Evolutionary conservation across 2,329 filamentous ascomycete species (phyloP).

Genomic region (Trichoderma koningiopsis): DNA sequence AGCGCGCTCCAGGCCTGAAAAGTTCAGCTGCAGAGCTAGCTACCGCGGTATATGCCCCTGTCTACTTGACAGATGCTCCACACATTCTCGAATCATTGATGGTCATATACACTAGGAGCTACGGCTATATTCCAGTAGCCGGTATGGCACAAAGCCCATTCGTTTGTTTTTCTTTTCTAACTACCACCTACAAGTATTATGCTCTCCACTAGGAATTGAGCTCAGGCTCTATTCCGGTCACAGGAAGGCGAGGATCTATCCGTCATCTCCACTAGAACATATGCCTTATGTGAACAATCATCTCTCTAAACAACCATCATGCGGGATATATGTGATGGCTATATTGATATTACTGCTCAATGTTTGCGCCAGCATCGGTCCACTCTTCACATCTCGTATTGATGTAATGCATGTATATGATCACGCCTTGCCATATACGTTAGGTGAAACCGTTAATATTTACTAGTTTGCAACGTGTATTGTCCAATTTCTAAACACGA

Average conservation of each 20-base stretch:
- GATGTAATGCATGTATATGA: neutral
- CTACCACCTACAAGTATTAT: neutral
- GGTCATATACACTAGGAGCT: neutral
- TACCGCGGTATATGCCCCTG: neutral
- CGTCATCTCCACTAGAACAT: neutral
- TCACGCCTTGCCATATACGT: neutral
- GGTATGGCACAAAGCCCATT: neutral
- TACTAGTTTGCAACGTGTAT: neutral
- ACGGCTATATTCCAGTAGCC: neutral
- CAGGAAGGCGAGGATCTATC: neutral
- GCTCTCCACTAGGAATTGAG: neutral
- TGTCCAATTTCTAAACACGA: neutral
- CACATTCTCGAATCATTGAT: neutral
- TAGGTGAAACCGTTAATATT: neutral
- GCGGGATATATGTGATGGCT: too few relatives aligned
- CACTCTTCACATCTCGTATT: neutral
- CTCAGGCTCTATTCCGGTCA: neutral
- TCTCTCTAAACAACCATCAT: too few relatives aligned
- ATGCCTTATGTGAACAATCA: neutral
- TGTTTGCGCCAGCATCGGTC: neutral
- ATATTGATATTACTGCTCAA: neutral
- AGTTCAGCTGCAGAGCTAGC: neutral
- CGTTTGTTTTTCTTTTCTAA: neutral
- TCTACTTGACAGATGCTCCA: neutral
- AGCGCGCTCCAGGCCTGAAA: neutral